A percentile compares a stretch with the other conserved stretches of the same genome.
Conservation (phyloP, 2,329 filamentous ascomycete genomes). For the Neofusicoccum laricinum region DNA sequence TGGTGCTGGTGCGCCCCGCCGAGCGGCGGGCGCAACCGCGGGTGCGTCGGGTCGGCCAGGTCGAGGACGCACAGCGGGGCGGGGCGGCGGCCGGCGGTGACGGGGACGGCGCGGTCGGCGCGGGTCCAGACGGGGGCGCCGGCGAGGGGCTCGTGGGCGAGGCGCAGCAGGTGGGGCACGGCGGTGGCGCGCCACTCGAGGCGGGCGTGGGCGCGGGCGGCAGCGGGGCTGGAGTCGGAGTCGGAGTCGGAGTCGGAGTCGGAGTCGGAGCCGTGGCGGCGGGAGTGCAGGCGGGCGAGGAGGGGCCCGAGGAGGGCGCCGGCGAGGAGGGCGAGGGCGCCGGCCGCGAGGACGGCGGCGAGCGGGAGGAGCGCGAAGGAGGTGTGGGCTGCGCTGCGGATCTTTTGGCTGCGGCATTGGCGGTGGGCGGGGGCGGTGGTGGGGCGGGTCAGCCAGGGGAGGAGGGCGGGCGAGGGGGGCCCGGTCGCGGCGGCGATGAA, state of each 20-base stretch:
- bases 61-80: constrained; percentile 1
- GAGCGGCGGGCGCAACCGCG: neutral
- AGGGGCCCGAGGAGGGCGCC: constrained; percentile 8
- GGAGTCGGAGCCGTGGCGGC: constrained; percentile 11
- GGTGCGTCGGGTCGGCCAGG: neutral
- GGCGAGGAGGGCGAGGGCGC: constrained; percentile 23
- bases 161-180: constrained; percentile 18
- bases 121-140: constrained; percentile 18
- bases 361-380: constrained; percentile 24
- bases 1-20: too few species aligned
- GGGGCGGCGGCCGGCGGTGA: neutral
- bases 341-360: constrained; percentile 22
- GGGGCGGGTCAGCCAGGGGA: neutral
- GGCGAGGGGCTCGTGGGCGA: constrained; percentile 12
- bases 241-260: too few species aligned
- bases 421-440: neutral
- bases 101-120: neutral
- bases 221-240: neutral
- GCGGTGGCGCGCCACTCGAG: constrained; percentile 19
- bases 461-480: neutral
- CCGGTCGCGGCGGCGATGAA: constrained; percentile 16
- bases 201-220: constrained; percentile 12
- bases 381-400: constrained; percentile 20
- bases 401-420: neutral
- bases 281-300: constrained; percentile 14